Base-by-base conservation (phyloP, 169 alveolate genomes). In the Plasmodium yoelii region DNA sequence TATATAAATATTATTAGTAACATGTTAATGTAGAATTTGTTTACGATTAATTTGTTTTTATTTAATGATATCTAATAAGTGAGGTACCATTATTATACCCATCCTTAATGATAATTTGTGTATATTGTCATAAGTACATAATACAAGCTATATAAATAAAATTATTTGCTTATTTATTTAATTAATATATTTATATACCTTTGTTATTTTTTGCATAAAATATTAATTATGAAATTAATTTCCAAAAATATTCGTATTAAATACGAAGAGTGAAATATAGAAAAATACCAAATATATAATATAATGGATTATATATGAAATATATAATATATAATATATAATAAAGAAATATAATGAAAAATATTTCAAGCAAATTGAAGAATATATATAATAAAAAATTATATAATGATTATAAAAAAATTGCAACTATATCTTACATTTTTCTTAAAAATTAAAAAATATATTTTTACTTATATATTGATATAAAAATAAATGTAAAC, bases 341-440 rank as follows among this genome's bases (percentile, higher is more conserved):
- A 51, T 51, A 15, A 57, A 57, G 10, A 0, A 57, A 57, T n/a
- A 57, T n/a, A n/a, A 24, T 8, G 19, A 24, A 57, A 57, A 57
- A 18, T 57, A 57, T 57, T 57, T 24, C 65, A 57, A 57, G 65
- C 65, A 57, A 57, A 57, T n/a, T 34, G 13, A 57, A 15, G 26
- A 57, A 24, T 24, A 57, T 8, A 57, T n/a, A 57, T 18, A 57
- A 19, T 57, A 57, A 57, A 57, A 57, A 57, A 3, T n/a, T 57
- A 57, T 57, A n/a, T 57, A 57, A 18, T 13, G 28, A 57, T 34
- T 34, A 34, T 34, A 51, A 51, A 57, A 57, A 57, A n/a, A n/a
- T 57, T 57, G 19, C 65, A 57, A 57, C 26, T 57, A 57, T 57
- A 56, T 56, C 42, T 57, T 57, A 57, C 42, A 57, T 57, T 57